Percentiles rank a stretch among this genome's conserved stretches.
phyloP scores from a whole-genome alignment of 2,329 filamentous ascomycete genomes.

The Madurella mycetomatis region DNA sequence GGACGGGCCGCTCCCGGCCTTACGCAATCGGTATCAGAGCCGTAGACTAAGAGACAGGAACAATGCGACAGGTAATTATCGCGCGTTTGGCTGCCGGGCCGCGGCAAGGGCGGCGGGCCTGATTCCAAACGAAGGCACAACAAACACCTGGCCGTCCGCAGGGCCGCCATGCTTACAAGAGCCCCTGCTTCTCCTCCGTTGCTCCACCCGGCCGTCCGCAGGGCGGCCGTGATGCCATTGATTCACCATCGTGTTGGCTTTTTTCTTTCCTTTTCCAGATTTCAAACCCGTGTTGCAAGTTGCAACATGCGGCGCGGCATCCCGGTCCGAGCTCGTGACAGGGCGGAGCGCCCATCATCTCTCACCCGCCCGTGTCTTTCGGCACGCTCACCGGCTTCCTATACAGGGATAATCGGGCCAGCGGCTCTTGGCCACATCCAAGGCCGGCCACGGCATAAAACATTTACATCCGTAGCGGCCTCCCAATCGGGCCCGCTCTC shows the following conservation, averaged over 20 bases:
- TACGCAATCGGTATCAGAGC: background rate
- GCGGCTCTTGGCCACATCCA: conserved; percentile 5
- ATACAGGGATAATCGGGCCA: conserved; percentile 5
- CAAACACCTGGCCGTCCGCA: conserved; percentile 11
- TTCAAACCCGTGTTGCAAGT: conserved; percentile 16
- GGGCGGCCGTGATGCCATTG: conserved; percentile 16
- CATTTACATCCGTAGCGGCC: conserved; percentile 4
- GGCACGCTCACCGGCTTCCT: conserved; percentile 1
- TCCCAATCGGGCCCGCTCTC: conserved; percentile 6
- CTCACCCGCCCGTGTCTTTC: conserved; percentile 1
- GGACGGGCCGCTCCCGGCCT: conserved; percentile 25
- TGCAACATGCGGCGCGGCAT: background rate
- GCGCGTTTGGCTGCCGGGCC: background rate
- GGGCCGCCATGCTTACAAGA: conserved; percentile 20
- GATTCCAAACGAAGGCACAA: conserved; percentile 4
- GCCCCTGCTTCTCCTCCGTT: conserved; percentile 6
- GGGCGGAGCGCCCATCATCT: background rate
- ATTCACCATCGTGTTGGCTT: conserved; percentile 13
- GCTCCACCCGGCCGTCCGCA: conserved; percentile 15
- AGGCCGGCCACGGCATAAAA: background rate
- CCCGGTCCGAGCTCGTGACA: background rate
- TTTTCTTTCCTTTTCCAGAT: conserved; percentile 8
- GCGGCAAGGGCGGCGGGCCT: conserved; percentile 4
- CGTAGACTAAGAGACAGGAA: conserved; percentile 2
- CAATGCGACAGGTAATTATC: background rate